Evolutionary conservation across 1,284 basidiomycete genomes (phyloP).

Genomic region (Agaricales sp.): DNA sequence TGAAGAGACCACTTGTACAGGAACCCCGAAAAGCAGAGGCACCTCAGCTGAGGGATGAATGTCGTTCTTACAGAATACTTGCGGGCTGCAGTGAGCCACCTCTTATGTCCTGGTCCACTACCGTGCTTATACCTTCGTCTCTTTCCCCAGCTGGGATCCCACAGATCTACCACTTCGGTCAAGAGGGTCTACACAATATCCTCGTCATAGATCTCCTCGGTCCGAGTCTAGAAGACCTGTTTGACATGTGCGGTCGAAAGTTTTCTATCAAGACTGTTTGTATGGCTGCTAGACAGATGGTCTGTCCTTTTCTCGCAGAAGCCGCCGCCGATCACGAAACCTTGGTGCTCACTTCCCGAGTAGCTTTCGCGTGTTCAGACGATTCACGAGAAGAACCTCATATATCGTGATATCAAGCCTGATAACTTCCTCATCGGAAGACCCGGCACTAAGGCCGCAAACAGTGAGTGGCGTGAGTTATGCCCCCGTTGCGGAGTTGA

Average conservation of each 20-base stretch:
- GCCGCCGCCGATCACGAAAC: background rate
- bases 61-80: slow-evolving; percentile 93
- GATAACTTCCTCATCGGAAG: slow-evolving; percentile 95
- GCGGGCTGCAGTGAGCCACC: slow-evolving; percentile 76
- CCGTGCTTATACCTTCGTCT: slow-evolving; percentile 5
- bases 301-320: slow-evolving; percentile 24
- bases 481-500: slow-evolving; percentile 4
- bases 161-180: slow-evolving; percentile 96
- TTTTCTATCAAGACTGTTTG: slow-evolving; percentile 94
- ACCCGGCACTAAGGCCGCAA: slow-evolving; percentile 79
- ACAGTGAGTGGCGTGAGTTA: slow-evolving; percentile 34
- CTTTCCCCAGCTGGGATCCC: slow-evolving; percentile 67
- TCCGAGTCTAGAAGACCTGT: slow-evolving; percentile 88
- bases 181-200: slow-evolving; percentile 96
- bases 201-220: slow-evolving; percentile 94
- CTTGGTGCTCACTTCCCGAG: slow-evolving; percentile 4
- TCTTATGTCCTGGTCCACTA: slow-evolving; percentile 8
- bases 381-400: slow-evolving; percentile 95
- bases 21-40: slow-evolving; percentile 96
- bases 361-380: slow-evolving; percentile 87
- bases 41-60: slow-evolving; percentile 93
- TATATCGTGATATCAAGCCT: slow-evolving; percentile 96
- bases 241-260: slow-evolving; percentile 94
- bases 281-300: slow-evolving; percentile 97
- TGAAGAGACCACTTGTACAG: slow-evolving; percentile 30